Evolutionary conservation across 495 filamentous ascomycete genomes (phyloP), one percentile per base, ranked within the genome.

Genomic region (Darksidea phi): DNA sequence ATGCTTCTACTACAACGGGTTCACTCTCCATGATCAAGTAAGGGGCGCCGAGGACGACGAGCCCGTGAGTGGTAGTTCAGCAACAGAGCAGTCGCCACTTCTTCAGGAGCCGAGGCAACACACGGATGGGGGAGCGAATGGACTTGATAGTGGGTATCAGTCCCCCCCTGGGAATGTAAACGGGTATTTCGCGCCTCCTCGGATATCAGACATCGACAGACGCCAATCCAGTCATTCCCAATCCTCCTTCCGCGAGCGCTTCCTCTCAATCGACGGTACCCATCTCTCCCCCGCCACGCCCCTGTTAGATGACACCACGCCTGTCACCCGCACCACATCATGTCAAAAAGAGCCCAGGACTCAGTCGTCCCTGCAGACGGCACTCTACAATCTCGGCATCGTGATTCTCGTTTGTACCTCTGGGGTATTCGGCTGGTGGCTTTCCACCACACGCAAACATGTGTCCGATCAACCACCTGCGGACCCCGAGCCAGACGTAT

Each of bases 1-100:
- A 73, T 95, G 89, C 67, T 93, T 97, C 73, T 97, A 93, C 73
- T 98, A 98, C 71, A 83, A 88, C 20, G 90, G 91, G 2, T 90
- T 94, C 60, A 89, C 84, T 1, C 77, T 89, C 66, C 72, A 72
- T 13, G 88, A 91, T 50, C 77, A 83, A 23, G 47, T 67, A 8
- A 45, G 48, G 11, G 67, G 60, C 28, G 42, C 59, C 0, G 49
- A 48, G 1, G 48, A 52, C 8, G 38, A 51, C 6, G 49, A 52
- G 10, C 17, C 34, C 37, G 54, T 49, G 21, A 6, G 12, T 11
- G 36, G 18, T 12, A 34, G 7, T 1, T 15, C 21, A n/a, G 43
- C 49, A 13, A 46, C 57, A 21, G 67, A 67, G 25, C 8, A 52
- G 32, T 55, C 68, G 23, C 68, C 70, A 12, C 71, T 71, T 5